phyloP scores from a whole-genome alignment of 768 basidiomycete species.

The Sporobolomyces phaffii region DNA sequence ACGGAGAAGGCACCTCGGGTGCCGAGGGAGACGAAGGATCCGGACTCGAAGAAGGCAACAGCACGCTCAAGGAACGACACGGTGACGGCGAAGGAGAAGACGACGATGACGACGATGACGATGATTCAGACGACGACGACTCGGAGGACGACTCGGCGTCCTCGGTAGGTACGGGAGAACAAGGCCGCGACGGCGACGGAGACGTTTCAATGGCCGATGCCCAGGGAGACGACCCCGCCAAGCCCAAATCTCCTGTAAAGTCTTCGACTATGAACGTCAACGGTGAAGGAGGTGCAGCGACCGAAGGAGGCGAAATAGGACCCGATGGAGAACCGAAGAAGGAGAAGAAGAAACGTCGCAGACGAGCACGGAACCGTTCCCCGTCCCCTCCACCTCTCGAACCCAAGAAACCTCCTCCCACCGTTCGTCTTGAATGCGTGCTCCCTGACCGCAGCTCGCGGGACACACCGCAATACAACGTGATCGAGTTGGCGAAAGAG shows the following conservation, averaged over 20 bases:
- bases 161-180: constrained; percentile 15
- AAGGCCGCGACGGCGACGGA: constrained; percentile 3
- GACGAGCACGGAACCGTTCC: neutral
- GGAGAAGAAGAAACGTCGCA: constrained; percentile 22
- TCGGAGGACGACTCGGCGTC: constrained; percentile 14
- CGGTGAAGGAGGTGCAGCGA: neutral
- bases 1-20: neutral
- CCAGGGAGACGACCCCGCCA: neutral
- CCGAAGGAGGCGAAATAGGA: too few relatives aligned
- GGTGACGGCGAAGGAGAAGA: constrained; percentile 4
- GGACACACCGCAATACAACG: constrained; percentile 18
- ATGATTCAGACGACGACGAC: constrained; percentile 30
- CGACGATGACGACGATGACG: constrained; percentile 13
- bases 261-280: neutral
- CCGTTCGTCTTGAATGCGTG: constrained; percentile 18
- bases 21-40: neutral
- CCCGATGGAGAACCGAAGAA: constrained; percentile 1
- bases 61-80: neutral
- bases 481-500: constrained; percentile 19
- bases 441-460: constrained; percentile 7
- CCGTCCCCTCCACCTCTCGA: constrained; percentile 22
- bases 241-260: constrained; percentile 11
- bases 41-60: neutral
- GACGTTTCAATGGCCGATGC: constrained; percentile 19
- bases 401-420: constrained; percentile 8